Conservation (phyloP, 2,329 filamentous ascomycete genomes). For the Pseudogymnoascus sp. region DNA sequence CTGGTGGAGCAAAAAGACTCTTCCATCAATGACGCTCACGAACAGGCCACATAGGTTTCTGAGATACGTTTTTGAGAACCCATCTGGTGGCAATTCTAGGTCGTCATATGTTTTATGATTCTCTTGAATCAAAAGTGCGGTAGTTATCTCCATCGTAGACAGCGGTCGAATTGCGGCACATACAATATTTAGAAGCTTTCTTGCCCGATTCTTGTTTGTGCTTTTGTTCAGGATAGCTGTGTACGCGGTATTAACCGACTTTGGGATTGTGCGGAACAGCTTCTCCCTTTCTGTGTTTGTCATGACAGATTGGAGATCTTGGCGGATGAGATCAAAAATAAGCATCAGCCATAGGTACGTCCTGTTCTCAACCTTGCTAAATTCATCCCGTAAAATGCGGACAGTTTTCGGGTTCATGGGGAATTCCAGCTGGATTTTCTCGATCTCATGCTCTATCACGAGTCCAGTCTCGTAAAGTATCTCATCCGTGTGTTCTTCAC, state of each 20-base stretch:
- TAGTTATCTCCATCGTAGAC: conserved; percentile 28
- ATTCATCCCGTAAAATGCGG: neutral
- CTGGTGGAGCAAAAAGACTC: conserved; percentile 34
- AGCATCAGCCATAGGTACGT: conserved; percentile 18
- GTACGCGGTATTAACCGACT: conserved; percentile 31
- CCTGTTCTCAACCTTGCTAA: conserved; percentile 14
- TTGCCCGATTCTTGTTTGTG: conserved; percentile 21
- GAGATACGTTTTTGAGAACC: conserved; percentile 19
- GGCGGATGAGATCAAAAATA: conserved; percentile 20
- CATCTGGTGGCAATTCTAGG: conserved; percentile 16
- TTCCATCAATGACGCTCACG: conserved; percentile 27
- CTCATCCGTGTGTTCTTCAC: conserved; percentile 30
- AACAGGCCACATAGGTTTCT: conserved; percentile 32
- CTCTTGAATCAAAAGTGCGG: conserved; percentile 20
- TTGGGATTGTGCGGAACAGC: conserved; percentile 14
- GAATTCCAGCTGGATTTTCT: conserved; percentile 15
- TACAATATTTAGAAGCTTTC: conserved; percentile 31
- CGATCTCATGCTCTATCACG: conserved; percentile 28
- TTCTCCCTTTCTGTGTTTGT: conserved; percentile 19
- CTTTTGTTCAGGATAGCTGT: conserved; percentile 30
- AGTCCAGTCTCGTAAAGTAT: conserved; percentile 32
- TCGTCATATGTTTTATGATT: conserved; percentile 11
- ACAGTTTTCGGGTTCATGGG: neutral
- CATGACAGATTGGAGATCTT: conserved; percentile 17
- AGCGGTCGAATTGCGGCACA: conserved; percentile 30